Percentiles rank a stretch among this genome's conserved stretches.
Evolutionary conservation across 2,329 filamentous ascomycete species (phyloP).

Genomic region (Ambrosiella xylebori): DNA sequence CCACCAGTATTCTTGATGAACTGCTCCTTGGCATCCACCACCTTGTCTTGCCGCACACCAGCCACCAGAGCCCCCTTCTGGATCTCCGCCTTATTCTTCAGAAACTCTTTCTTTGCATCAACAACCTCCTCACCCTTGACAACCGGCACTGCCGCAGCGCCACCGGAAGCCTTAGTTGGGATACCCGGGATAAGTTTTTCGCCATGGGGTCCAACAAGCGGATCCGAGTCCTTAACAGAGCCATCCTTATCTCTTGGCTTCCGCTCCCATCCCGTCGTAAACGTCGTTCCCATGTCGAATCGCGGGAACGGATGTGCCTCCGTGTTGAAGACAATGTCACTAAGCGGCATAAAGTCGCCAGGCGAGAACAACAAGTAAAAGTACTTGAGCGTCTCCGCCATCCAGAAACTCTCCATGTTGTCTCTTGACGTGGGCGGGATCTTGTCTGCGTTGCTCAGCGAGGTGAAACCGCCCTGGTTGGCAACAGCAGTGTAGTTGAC

Average conservation of each 20-base stretch:
- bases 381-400: conserved; percentile 96
- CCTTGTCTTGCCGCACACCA: not conserved
- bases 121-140: not conserved
- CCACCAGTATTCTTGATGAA: conserved; percentile 3
- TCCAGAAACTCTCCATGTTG: conserved; percentile 99
- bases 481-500: conserved; percentile 66
- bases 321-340: conserved; percentile 84
- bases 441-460: conserved; percentile 54
- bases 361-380: conserved; percentile 89
- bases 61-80: not conserved
- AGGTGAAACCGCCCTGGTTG: conserved; percentile 67
- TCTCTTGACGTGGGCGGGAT: conserved; percentile 56
- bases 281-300: conserved; percentile 63
- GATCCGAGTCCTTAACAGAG: conserved; percentile 20
- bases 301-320: conserved; percentile 82
- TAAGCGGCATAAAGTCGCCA: conserved; percentile 63
- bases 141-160: not conserved
- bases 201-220: not conserved
- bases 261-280: conserved; percentile 66
- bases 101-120: not conserved
- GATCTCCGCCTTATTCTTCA: not conserved
- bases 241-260: conserved; percentile 39
- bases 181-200: not conserved
- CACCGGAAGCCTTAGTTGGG: not conserved
- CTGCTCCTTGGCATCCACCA: not conserved